phyloP scores from a whole-genome alignment of 2,329 filamentous ascomycete species.

The Gyromitra esculenta region DNA sequence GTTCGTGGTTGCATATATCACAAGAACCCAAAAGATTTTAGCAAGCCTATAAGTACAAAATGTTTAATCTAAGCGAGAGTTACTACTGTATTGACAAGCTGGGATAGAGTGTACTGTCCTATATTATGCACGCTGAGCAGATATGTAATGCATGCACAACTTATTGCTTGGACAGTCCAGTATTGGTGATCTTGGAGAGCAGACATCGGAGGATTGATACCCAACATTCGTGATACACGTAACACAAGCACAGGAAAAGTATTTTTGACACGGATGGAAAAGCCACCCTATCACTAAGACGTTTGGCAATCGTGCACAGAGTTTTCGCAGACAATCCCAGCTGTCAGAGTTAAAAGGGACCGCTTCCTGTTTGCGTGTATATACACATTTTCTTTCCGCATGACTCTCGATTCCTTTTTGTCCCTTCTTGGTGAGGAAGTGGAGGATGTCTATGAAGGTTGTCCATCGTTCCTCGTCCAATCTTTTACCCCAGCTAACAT shows the following conservation, averaged over 20 bases:
- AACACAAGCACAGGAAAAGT: neutral
- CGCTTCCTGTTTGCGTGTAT: neutral
- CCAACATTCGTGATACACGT: too few relatives aligned
- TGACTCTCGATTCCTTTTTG: slow-evolving; percentile 61
- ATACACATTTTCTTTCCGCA: slow-evolving; percentile 14
- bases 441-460: slow-evolving; percentile 70
- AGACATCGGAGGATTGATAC: neutral
- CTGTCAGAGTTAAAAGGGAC: neutral
- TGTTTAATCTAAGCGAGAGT: slow-evolving; percentile 7
- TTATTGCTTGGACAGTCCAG: neutral
- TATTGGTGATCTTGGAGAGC: neutral
- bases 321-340: neutral
- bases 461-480: neutral
- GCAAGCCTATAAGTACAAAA: neutral
- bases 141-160: neutral
- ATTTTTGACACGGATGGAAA: neutral
- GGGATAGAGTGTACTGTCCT: neutral
- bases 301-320: neutral
- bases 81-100: neutral
- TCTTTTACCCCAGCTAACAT: slow-evolving; percentile 14
- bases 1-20: slow-evolving; percentile 11
- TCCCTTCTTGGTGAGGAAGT: slow-evolving; percentile 65
- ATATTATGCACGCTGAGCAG: neutral
- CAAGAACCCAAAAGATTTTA: neutral
- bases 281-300: neutral